Conservation (phyloP, 805 yeast species). For the Schizosaccharomyces pombe region DNA sequence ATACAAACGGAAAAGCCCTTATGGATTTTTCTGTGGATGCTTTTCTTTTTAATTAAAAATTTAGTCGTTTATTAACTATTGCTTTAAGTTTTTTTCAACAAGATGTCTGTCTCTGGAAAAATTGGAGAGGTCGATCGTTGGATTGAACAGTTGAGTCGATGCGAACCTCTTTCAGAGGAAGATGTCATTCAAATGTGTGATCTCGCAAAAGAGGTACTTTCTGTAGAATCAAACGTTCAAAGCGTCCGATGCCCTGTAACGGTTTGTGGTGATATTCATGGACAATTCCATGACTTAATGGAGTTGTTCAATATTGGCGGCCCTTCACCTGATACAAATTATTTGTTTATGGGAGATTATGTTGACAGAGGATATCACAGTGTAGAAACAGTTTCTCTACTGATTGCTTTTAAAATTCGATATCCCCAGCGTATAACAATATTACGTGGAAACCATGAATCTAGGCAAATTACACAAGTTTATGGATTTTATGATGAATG, state of each 20-base stretch:
- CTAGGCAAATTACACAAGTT: constrained; percentile 79
- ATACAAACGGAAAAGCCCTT: too few relatives aligned
- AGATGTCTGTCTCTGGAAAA: background rate
- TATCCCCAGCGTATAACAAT: constrained; percentile 74
- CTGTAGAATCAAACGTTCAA: constrained; percentile 80
- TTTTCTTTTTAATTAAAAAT: too few relatives aligned
- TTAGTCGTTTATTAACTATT: too few relatives aligned
- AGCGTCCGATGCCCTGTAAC: constrained; percentile 91
- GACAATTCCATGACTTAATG: constrained; percentile 74
- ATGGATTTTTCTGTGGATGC: too few relatives aligned
- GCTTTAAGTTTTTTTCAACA: too few relatives aligned
- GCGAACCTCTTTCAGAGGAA: constrained; percentile 61
- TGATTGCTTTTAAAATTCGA: constrained; percentile 57
- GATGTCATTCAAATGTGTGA: constrained; percentile 62
- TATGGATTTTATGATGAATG: constrained; percentile 95
- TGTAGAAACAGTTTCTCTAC: constrained; percentile 54
- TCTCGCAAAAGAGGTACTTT: constrained; percentile 65
- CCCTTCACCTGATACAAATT: constrained; percentile 55
- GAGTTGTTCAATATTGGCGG: constrained; percentile 72
- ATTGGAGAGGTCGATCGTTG: constrained; percentile 51
- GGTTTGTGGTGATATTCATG: constrained; percentile 85
- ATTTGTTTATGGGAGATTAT: constrained; percentile 55
- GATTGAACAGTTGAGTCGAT: constrained; percentile 56
- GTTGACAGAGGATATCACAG: constrained; percentile 93
- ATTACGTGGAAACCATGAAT: constrained; percentile 86